phyloP scores from a whole-genome alignment of 306 rosid species.

The Pyrus pyrifolia region DNA sequence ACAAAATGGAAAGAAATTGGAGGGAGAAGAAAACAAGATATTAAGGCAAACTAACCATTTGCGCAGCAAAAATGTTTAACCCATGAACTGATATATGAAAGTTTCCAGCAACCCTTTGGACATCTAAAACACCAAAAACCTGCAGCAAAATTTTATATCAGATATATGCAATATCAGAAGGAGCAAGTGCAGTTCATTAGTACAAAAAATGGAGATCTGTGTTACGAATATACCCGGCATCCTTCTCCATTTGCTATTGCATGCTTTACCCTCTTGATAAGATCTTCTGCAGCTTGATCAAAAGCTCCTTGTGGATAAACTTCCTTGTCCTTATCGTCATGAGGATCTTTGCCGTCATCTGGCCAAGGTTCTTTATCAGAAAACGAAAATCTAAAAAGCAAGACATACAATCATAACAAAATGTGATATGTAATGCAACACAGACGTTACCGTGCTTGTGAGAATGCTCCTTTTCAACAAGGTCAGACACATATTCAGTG shows the following conservation, averaged over 20 bases:
- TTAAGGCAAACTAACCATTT: slow-evolving; percentile 47
- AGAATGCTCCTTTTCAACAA: slow-evolving; percentile 79
- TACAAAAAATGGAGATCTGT: not conserved
- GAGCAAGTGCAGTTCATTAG: not conserved
- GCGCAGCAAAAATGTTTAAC: slow-evolving; percentile 83
- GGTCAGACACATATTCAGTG: slow-evolving; percentile 92
- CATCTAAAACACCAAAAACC: slow-evolving; percentile 95
- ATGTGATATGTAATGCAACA: slow-evolving; percentile 10
- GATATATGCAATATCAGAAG: not conserved
- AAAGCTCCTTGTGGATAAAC: slow-evolving; percentile 38
- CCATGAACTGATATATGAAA: slow-evolving; percentile 93
- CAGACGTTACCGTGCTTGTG: slow-evolving; percentile 61
- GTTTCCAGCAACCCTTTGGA: slow-evolving; percentile 93
- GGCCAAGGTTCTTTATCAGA: slow-evolving; percentile 19
- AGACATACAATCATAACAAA: not conserved
- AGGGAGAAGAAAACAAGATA: not conserved
- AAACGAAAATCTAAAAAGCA: not conserved
- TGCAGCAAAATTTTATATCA: slow-evolving; percentile 26
- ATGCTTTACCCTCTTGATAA: slow-evolving; percentile 69
- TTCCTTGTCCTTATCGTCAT: slow-evolving; percentile 46
- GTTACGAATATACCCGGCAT: slow-evolving; percentile 61
- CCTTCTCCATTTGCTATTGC: slow-evolving; percentile 66
- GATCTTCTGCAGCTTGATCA: slow-evolving; percentile 65
- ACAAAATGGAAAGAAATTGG: not conserved
- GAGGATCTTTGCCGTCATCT: slow-evolving; percentile 57